Evolutionary conservation across 2,329 filamentous ascomycete species (phyloP), one percentile per base, ranked within the genome.

Genomic region (Nemania sp.): DNA sequence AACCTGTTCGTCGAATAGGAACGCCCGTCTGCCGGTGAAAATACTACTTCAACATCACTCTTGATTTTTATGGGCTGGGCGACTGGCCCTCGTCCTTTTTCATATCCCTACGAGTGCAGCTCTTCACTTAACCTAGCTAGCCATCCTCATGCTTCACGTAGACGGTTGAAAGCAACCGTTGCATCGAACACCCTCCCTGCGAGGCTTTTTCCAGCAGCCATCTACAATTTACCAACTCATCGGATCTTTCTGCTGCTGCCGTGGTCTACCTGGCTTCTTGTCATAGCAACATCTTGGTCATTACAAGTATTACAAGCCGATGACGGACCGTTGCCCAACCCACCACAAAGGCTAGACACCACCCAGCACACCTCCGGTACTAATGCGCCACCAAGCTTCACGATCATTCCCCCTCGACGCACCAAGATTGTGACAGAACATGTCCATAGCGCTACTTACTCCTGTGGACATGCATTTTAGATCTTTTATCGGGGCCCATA

Each of bases 381-480:
- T 20, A 22, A 40, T 56, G 36, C 28, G 33, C 49, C 40, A 41
- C 23, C 34, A 28, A 49, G 20, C 33, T 41, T 56, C 54, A 49
- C 48, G 39, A 56, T 58, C 28, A 12, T 24, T 33, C 37, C 45
- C n/a, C n/a, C n/a, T n/a, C n/a, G n/a, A n/a, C n/a, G n/a, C n/a
- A n/a, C n/a, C 43, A 34, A 22, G 39, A 47, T 28, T 12, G 33
- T 28, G 17, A 42, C 43, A 34, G 42, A 15, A 44, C 31, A 43
- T 49, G 15, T 45, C 36, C 34, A 46, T 44, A 36, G 15, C 41
- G 30, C 44, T 46, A 36, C 44, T 31, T 51, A 26, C 52, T 45
- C 33, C 43, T 37, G 31, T 49, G 48, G 43, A 40, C 52, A 40
- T 48, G 57, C 56, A 63, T 57, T 61, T 49, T 56, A 41, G 61